phyloP scores from a whole-genome alignment of 345 rosid species.

The Garcia nutans region DNA sequence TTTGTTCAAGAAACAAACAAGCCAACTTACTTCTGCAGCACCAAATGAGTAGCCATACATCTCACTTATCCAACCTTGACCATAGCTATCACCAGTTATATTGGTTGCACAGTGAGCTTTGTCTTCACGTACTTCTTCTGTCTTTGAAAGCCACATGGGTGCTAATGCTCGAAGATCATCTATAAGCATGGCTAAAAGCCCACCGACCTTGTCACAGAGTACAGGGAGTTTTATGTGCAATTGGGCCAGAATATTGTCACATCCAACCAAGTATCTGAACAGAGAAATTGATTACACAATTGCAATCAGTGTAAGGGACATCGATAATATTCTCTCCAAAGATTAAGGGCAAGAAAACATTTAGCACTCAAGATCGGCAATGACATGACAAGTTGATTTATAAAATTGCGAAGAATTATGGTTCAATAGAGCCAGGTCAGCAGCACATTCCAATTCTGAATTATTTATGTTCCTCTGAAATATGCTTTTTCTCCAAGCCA shows the following conservation, averaged over 20 bases:
- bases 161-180: conserved; percentile 90
- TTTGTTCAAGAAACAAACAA: conserved; percentile 1
- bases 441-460: conserved; percentile 7
- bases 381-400: not conserved
- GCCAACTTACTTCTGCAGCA: conserved; percentile 77
- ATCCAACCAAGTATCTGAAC: conserved; percentile 84
- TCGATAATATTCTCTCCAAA: not conserved
- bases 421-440: not conserved
- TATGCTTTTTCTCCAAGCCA: not conserved
- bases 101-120: conserved; percentile 93
- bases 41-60: conserved; percentile 99
- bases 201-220: conserved; percentile 96
- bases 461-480: conserved; percentile 6
- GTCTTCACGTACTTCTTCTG: conserved; percentile 93
- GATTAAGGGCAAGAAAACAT: not conserved
- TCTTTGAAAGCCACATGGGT: conserved; percentile 95
- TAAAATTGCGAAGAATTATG: not conserved
- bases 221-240: conserved; percentile 80
- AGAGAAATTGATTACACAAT: conserved; percentile 15
- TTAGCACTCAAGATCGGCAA: conserved; percentile 7
- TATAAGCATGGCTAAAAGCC: conserved; percentile 95
- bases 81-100: conserved; percentile 95
- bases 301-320: not conserved
- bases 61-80: conserved; percentile 96
- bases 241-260: conserved; percentile 80